phyloP scores from a whole-genome alignment of 2,329 filamentous ascomycete species.

The Arthroderma sp. region DNA sequence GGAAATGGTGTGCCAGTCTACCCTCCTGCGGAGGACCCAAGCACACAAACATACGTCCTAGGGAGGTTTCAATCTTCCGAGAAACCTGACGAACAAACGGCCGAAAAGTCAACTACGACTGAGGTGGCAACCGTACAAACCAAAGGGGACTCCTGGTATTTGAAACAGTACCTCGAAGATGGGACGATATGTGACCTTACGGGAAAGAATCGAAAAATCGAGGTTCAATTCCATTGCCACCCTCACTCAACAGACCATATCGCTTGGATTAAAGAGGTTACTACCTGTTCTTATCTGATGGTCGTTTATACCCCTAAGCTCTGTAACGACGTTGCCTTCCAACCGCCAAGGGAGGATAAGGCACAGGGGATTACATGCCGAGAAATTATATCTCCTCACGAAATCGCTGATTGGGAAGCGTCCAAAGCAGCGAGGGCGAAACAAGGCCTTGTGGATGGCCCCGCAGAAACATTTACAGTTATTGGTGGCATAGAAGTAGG shows the following conservation, averaged over 20 bases:
- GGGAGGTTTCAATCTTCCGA: conserved; percentile 41
- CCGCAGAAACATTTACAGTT: conserved; percentile 24
- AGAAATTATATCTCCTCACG: conserved; percentile 51
- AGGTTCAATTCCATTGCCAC: conserved; percentile 68
- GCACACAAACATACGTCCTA: conserved; percentile 62
- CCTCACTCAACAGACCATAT: conserved; percentile 65
- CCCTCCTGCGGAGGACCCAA: conserved; percentile 64
- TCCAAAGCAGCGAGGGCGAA: conserved; percentile 18
- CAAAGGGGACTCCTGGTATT: conserved; percentile 71
- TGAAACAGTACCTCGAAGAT: conserved; percentile 67
- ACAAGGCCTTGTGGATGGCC: conserved; percentile 22
- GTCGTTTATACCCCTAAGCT: conserved; percentile 78
- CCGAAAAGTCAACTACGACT: conserved; percentile 17
- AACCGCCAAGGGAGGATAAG: conserved; percentile 63
- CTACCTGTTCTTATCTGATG: conserved; percentile 87
- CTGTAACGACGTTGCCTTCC: conserved; percentile 75
- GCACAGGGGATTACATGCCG: conserved; percentile 67
- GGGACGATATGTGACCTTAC: conserved; percentile 82
- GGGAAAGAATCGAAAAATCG: conserved; percentile 64
- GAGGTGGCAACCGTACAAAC: conserved; percentile 56
- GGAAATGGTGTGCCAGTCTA: conserved; percentile 52
- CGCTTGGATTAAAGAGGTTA: conserved; percentile 83
- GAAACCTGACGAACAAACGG: conserved; percentile 20
- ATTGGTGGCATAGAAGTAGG: conserved; percentile 49
- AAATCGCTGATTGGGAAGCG: conserved; percentile 36